These are phyloP conservation scores for Penicillium aurantiogriseum DNA, from an alignment of 2,329 filamentous ascomycete species.

Conservation along the genomic window DNA sequence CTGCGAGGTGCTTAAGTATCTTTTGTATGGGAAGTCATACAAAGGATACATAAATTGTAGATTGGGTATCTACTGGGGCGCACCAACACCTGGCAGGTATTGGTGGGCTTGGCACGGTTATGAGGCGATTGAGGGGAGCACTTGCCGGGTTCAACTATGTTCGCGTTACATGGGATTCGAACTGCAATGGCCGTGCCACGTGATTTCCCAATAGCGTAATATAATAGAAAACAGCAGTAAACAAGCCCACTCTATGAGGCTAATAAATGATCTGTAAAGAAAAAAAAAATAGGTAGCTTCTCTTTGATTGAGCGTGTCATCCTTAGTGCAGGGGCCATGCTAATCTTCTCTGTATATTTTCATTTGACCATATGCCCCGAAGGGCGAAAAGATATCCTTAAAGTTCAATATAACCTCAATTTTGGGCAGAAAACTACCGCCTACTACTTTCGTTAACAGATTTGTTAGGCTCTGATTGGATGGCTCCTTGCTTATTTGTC, in stretches of 20 bases:
- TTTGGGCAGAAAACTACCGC: conserved; percentile 6
- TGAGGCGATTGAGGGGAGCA: too few relatives aligned
- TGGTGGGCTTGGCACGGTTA: too few relatives aligned
- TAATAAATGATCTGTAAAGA: conserved; percentile 15
- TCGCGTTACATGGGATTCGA: not conserved
- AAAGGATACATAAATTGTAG: too few relatives aligned
- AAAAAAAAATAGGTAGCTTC: conserved; percentile 70
- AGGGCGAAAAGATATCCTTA: conserved; percentile 29
- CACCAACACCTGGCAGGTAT: too few relatives aligned
- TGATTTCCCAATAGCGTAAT: not conserved
- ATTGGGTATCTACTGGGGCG: too few relatives aligned
- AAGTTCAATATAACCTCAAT: conserved; percentile 21
- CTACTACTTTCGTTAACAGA: not conserved
- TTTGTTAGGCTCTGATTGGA: not conserved
- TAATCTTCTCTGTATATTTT: conserved; percentile 76
- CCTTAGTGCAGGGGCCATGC: conserved; percentile 87
- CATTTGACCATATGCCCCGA: conserved; percentile 62
- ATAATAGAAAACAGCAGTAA: too few relatives aligned
- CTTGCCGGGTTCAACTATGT: not conserved
- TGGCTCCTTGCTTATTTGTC: not conserved
- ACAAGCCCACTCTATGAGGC: conserved; percentile 1
- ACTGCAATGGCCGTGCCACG: not conserved
- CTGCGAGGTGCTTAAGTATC: too few relatives aligned
- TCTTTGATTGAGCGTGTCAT: conserved; percentile 88
- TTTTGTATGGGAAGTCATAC: too few relatives aligned